A percentile compares a stretch with the other conserved stretches of the same genome.
Conservation (phyloP, 257 asterid species). For the Mitragyna speciosa region DNA sequence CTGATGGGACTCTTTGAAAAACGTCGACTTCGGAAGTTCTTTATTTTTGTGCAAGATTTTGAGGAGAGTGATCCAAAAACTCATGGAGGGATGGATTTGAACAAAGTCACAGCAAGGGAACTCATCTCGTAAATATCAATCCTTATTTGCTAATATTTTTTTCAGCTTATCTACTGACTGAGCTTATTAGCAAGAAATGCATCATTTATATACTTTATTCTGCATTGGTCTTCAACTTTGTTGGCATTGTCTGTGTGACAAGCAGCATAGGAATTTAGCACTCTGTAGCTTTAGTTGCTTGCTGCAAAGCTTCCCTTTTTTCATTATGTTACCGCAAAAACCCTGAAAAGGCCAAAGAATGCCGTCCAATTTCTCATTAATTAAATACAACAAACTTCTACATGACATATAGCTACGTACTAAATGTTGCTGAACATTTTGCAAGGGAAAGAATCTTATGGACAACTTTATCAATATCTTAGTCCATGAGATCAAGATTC, state of each 20-base stretch:
- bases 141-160: background rate
- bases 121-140: conserved; percentile 60
- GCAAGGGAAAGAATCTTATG: background rate
- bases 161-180: conserved; percentile 6
- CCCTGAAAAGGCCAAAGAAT: too few species aligned
- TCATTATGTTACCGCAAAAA: background rate
- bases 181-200: conserved; percentile 11
- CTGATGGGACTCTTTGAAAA: conserved; percentile 94
- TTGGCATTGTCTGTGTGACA: background rate
- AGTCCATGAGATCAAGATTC: background rate
- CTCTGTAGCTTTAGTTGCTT: background rate
- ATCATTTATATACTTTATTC: background rate
- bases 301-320: background rate
- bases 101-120: conserved; percentile 62
- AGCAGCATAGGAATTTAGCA: background rate
- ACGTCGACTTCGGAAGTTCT: conserved; percentile 93
- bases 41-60: conserved; percentile 87
- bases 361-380: background rate
- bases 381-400: background rate
- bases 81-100: conserved; percentile 82
- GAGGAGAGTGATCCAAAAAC: conserved; percentile 81
- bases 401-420: background rate
- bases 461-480: background rate
- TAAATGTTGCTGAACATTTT: background rate
- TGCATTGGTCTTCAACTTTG: background rate